Percentiles rank a stretch among this genome's conserved stretches.
phyloP scores from a whole-genome alignment of 176 grass and related monocot species.

The Aegilops bicornis region DNA sequence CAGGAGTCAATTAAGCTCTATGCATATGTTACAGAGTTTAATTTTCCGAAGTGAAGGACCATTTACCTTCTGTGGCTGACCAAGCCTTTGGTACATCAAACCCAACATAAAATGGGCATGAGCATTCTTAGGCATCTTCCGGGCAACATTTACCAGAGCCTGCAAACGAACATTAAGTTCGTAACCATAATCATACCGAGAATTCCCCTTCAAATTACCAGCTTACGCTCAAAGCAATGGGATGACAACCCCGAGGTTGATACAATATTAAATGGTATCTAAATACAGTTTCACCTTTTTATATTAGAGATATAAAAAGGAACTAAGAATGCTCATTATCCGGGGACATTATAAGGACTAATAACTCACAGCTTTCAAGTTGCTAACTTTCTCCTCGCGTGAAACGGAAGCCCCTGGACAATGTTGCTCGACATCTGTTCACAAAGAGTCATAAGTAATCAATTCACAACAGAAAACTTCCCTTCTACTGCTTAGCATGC shows the following conservation, averaged over 20 bases:
- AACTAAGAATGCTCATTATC: background rate
- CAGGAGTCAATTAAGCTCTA: conserved; percentile 32
- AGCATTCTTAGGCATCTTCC: conserved; percentile 93
- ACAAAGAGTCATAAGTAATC: conserved; percentile 21
- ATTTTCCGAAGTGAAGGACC: conserved; percentile 16
- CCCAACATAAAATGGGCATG: conserved; percentile 96
- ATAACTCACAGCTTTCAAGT: conserved; percentile 85
- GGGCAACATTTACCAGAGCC: conserved; percentile 89
- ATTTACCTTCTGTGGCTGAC: conserved; percentile 94
- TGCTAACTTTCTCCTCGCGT: conserved; percentile 97
- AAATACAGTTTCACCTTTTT: conserved; percentile 1
- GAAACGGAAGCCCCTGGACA: conserved; percentile 71
- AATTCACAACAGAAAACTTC: background rate
- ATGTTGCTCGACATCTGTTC: conserved; percentile 84
- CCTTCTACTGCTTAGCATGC: background rate
- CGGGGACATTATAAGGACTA: background rate
- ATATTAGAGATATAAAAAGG: background rate
- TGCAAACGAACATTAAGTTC: conserved; percentile 36
- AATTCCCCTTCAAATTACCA: background rate
- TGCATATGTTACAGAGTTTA: conserved; percentile 24
- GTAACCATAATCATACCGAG: background rate
- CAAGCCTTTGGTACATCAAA: conserved; percentile 98
- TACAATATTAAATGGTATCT: background rate
- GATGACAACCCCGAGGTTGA: background rate
- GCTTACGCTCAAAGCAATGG: background rate